Percentiles rank a stretch among this genome's conserved stretches.
Conservation (phyloP, 2,329 filamentous ascomycete species). For the Aspergillus pseudoglaucus region DNA sequence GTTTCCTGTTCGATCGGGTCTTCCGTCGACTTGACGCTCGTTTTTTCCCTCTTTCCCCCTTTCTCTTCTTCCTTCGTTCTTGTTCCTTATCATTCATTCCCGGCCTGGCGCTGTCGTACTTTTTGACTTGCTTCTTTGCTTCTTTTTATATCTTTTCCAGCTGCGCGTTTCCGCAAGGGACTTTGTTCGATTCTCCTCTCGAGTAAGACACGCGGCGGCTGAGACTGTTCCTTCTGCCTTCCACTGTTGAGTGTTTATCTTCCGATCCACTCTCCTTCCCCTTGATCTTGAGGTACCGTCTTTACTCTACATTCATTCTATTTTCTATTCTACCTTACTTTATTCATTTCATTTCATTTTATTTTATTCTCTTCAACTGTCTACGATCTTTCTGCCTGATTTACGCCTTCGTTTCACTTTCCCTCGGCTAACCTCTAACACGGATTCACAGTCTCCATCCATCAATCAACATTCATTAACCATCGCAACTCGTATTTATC, state of each 20-base stretch:
- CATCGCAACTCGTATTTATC: neutral
- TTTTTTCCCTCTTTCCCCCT: slow-evolving; percentile 12
- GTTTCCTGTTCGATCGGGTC: slow-evolving; percentile 2
- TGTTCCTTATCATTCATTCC: slow-evolving; percentile 9
- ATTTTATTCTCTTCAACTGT: neutral
- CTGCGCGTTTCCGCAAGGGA: slow-evolving; percentile 11
- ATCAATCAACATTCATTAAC: neutral
- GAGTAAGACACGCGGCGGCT: neutral
- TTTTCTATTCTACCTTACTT: neutral
- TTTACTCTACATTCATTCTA: slow-evolving; percentile 3
- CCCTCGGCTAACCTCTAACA: neutral
- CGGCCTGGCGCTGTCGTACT: slow-evolving; percentile 21
- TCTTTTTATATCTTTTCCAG: neutral
- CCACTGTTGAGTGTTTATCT: neutral
- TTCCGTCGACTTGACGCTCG: slow-evolving; percentile 1
- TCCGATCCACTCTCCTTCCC: slow-evolving; percentile 5
- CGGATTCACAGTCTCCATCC: neutral
- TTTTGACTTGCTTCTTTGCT: slow-evolving; percentile 11
- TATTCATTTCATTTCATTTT: neutral
- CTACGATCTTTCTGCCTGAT: neutral
- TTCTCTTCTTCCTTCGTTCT: slow-evolving; percentile 12
- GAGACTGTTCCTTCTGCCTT: slow-evolving; percentile 3
- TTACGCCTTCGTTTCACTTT: neutral
- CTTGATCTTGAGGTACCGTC: slow-evolving; percentile 1
- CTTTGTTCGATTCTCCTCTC: slow-evolving; percentile 7